Evolutionary conservation across 225 moss, liverwort and hornwort species (phyloP), one percentile per base, ranked within the genome.

Genomic region (Anthoceros angustus): DNA sequence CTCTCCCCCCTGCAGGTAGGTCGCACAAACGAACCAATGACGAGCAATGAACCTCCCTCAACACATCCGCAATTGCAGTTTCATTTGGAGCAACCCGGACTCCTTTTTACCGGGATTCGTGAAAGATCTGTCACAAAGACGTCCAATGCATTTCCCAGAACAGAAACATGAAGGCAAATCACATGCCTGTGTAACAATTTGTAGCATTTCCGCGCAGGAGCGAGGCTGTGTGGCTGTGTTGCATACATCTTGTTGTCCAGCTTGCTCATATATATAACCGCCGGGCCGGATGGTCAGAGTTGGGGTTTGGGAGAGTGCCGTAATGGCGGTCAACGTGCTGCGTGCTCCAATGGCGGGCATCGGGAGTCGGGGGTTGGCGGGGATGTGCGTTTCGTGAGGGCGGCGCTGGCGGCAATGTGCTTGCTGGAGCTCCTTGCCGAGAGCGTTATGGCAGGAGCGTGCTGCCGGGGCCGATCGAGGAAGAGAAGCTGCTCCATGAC

Each of bases 51-150:
- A 98, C 93, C 90, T 93, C 93, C 71, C 87, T 77, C n/a, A 87
- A 80, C 38, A 87, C 90, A 75, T 93, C 90, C 93, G 87, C 84
- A 76, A 93, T 81, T 70, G 89, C 93, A 40, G 89, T 93, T 78
- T 90, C 90, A 9, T 84, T 83, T 0, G 93, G 87, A 43, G 93
- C 87, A 55, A 93, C 90, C 39, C 90, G 75, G 62, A 87, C 39
- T 74, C 87, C 89, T 61, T 80, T 71, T 5, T 89, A 87, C 11
- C 93, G 80, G 69, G 86, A 77, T 75, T 93, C 89, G 75, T 83
- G 73, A 24, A 93, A 74, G 70, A 86, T 87, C 89, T 95, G 6
- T 74, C 67, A 69, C 69, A 68, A 42, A 12, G 23, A 75, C 7
- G 71, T 46, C 67, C 39, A 46, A 14, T 39, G 6, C 48, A 12